Percentiles rank a stretch among this genome's conserved stretches.
Evolutionary conservation across 2,329 filamentous ascomycete genomes (phyloP).

Genomic region (Fusarium sp.): DNA sequence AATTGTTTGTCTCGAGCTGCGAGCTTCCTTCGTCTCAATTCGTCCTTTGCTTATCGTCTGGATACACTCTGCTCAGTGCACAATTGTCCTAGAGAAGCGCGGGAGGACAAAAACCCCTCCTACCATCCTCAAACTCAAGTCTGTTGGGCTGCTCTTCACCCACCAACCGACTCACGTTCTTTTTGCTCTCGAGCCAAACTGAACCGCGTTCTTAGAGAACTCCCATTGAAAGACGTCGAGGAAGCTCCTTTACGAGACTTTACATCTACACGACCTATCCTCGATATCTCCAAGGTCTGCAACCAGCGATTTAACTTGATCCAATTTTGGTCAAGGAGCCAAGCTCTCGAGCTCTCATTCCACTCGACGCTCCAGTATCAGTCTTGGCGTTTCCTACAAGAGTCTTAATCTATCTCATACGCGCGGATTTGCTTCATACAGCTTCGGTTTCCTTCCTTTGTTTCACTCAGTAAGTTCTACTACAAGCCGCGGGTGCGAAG

Average conservation of each 20-base stretch:
- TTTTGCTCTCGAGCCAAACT: constrained; percentile 24
- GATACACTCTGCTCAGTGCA: constrained; percentile 4
- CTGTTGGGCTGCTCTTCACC: constrained; percentile 30
- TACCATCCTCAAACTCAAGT: constrained; percentile 33
- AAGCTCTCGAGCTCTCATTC: constrained; percentile 16
- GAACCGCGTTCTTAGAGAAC: constrained; percentile 6
- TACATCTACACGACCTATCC: constrained; percentile 1
- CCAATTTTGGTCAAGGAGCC: constrained; percentile 20
- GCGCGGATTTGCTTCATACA: constrained; percentile 8
- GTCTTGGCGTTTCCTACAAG: constrained; percentile 14
- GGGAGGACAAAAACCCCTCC: constrained; percentile 39
- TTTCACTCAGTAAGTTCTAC: constrained; percentile 31
- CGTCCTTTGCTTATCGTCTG: neutral
- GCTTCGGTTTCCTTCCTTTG: constrained; percentile 5
- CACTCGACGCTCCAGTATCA: constrained; percentile 21
- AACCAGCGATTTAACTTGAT: constrained; percentile 9
- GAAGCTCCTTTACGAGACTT: constrained; percentile 3
- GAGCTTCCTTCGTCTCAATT: constrained; percentile 5
- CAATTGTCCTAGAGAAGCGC: constrained; percentile 12
- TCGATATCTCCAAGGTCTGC: constrained; percentile 18
- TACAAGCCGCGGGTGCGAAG: constrained; percentile 10
- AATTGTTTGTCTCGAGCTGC: constrained; percentile 15
- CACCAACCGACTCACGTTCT: constrained; percentile 30
- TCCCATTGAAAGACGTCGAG: constrained; percentile 10
- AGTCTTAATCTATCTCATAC: constrained; percentile 23